These are phyloP conservation scores for Colletotrichum plurivorum DNA, from an alignment of 2,329 filamentous ascomycete genomes.

Conservation along the genomic window DNA sequence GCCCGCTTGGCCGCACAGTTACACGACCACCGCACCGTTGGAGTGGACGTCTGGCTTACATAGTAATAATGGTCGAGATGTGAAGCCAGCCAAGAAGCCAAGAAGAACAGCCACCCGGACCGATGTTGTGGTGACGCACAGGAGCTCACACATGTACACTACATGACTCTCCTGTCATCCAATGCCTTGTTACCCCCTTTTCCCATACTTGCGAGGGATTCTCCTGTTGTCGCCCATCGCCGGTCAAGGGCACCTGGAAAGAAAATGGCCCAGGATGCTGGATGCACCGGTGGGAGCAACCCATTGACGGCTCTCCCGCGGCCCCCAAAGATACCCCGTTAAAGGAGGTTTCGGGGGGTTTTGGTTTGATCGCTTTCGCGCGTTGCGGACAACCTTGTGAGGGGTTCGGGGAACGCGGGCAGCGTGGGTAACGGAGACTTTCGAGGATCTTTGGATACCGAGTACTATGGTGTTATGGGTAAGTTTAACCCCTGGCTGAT, in stretches of 20 bases:
- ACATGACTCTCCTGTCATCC: constrained; percentile 36
- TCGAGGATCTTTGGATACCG: not conserved
- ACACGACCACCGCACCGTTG: constrained; percentile 6
- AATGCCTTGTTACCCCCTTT: not conserved
- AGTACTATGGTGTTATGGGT: too few relatives aligned
- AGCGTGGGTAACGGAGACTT: constrained; percentile 8
- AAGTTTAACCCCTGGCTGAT: too few relatives aligned
- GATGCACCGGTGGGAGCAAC: not conserved
- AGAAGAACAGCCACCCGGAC: not conserved
- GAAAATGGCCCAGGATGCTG: not conserved
- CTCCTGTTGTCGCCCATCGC: constrained; percentile 6
- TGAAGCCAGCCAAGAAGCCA: not conserved
- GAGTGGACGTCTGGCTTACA: not conserved
- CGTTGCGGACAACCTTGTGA: constrained; percentile 3
- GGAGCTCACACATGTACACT: not conserved
- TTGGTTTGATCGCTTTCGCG: not conserved
- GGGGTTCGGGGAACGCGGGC: not conserved
- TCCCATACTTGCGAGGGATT: not conserved
- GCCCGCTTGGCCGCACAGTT: not conserved
- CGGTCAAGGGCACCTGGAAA: constrained; percentile 17
- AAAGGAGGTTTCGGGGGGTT: constrained; percentile 13
- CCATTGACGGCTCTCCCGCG: constrained; percentile 9
- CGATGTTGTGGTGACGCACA: constrained; percentile 22
- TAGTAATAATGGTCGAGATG: not conserved
- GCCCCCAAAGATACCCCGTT: constrained; percentile 1